Evolutionary conservation across 768 basidiomycete genomes (phyloP).

Genomic region (Lentinula guzmanii): DNA sequence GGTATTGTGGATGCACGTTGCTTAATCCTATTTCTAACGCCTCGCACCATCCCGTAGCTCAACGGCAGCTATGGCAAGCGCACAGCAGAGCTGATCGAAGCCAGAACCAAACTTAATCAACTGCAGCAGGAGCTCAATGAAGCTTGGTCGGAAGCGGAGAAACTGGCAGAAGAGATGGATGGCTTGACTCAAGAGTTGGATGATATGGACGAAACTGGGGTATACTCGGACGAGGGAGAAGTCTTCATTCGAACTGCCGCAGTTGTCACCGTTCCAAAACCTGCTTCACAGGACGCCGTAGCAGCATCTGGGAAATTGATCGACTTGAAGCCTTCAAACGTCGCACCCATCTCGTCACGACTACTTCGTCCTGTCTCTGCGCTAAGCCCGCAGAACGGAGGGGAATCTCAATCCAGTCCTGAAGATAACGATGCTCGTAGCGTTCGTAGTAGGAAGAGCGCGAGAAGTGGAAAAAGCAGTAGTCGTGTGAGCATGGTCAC

Average conservation of each 20-base stretch:
- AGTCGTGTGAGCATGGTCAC: conserved; percentile 40
- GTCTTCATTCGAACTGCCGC: conserved; percentile 44
- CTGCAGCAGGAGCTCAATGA: conserved; percentile 72
- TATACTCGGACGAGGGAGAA: conserved; percentile 15
- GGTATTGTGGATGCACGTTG: conserved; percentile 20
- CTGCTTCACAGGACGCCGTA: conserved; percentile 14
- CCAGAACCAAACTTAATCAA: conserved; percentile 34
- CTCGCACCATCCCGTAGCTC: conserved; percentile 27
- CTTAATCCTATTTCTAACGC: neutral
- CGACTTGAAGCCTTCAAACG: conserved; percentile 10
- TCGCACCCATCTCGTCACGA: conserved; percentile 6
- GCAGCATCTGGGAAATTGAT: conserved; percentile 7
- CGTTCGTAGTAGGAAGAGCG: conserved; percentile 26
- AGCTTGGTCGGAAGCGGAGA: conserved; percentile 76
- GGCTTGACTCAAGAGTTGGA: conserved; percentile 70
- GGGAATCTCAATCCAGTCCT: neutral
- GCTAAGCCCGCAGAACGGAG: neutral
- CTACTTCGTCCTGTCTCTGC: neutral
- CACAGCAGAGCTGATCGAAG: conserved; percentile 46
- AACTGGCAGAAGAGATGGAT: conserved; percentile 68
- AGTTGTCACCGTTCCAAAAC: conserved; percentile 31
- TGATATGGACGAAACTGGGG: conserved; percentile 21
- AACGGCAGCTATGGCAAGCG: conserved; percentile 70
- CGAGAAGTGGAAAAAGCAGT: conserved; percentile 18
- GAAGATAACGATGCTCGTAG: conserved; percentile 31